Percentiles rank a stretch among this genome's conserved stretches.
These are phyloP conservation scores for Quercus berberidifolia DNA, from an alignment of 306 rosid genomes.

Conservation along the genomic window DNA sequence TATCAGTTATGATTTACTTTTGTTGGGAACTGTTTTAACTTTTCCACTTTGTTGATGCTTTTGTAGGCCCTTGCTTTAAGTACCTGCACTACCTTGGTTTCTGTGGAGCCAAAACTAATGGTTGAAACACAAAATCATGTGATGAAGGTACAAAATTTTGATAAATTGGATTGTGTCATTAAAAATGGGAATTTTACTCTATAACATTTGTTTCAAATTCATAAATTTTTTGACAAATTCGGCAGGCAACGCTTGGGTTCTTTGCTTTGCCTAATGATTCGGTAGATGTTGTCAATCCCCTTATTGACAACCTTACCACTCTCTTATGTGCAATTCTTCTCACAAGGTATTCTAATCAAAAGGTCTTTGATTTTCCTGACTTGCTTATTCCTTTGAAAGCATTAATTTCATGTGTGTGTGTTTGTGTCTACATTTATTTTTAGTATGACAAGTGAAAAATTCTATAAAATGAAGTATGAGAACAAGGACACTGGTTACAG, in stretches of 20 bases:
- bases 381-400: conserved; percentile 46
- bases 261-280: conserved; percentile 95
- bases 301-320: conserved; percentile 81
- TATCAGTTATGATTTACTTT: conserved; percentile 11
- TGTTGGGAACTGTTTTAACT: conserved; percentile 16
- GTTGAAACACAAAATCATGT: conserved; percentile 89
- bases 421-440: not conserved
- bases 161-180: not conserved
- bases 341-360: conserved; percentile 55
- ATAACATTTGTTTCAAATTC: not conserved
- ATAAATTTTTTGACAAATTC: conserved; percentile 34
- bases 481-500: not conserved
- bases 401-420: conserved; percentile 36
- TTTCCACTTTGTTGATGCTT: conserved; percentile 3
- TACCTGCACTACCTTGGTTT: conserved; percentile 92
- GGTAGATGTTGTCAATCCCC: conserved; percentile 69
- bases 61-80: conserved; percentile 90
- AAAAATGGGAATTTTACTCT: not conserved
- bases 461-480: not conserved
- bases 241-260: conserved; percentile 95
- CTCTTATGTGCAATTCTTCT: conserved; percentile 95
- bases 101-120: conserved; percentile 93
- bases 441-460: not conserved
- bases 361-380: not conserved
- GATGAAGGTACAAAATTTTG: conserved; percentile 59